A percentile compares a stretch with the other conserved stretches of the same genome.
Evolutionary conservation across 2,329 filamentous ascomycete genomes (phyloP).

Genomic region (Xylaria multiplex): DNA sequence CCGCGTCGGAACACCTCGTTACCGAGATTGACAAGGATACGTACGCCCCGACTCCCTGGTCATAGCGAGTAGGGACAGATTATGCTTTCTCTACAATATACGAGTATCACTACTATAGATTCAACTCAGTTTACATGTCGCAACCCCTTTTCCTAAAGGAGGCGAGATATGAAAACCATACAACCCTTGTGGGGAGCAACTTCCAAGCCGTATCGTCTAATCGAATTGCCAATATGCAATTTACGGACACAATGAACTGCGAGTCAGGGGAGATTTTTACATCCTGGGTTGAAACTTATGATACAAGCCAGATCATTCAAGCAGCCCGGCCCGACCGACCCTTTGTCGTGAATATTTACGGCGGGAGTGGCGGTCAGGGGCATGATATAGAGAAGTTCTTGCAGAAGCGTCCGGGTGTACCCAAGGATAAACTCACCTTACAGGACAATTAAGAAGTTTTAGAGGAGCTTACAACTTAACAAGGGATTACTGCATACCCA

Average conservation of each 20-base stretch:
- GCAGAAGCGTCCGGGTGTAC: background rate
- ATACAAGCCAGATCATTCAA: background rate
- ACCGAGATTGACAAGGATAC: background rate
- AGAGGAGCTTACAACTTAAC: background rate
- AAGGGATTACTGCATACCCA: background rate
- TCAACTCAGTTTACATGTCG: background rate
- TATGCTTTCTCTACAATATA: background rate
- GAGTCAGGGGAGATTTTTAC: background rate
- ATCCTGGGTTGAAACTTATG: background rate
- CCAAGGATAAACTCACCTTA: background rate
- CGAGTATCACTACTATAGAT: background rate
- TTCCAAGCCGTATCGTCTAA: background rate
- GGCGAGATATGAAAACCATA: background rate
- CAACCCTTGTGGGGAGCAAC: background rate
- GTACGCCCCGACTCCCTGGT: background rate
- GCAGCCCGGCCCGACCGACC: background rate
- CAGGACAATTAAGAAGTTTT: background rate
- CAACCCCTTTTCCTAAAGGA: background rate
- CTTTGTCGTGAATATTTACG: conserved; percentile 1
- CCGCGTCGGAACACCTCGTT: background rate
- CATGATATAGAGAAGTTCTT: conserved; percentile 12
- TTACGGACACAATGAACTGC: conserved; percentile 1
- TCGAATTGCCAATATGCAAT: background rate
- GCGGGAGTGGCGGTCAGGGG: background rate
- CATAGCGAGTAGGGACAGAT: background rate